These are phyloP conservation scores for Cudoniella acicularis DNA, from an alignment of 495 filamentous ascomycete species.

Conservation along the genomic window DNA sequence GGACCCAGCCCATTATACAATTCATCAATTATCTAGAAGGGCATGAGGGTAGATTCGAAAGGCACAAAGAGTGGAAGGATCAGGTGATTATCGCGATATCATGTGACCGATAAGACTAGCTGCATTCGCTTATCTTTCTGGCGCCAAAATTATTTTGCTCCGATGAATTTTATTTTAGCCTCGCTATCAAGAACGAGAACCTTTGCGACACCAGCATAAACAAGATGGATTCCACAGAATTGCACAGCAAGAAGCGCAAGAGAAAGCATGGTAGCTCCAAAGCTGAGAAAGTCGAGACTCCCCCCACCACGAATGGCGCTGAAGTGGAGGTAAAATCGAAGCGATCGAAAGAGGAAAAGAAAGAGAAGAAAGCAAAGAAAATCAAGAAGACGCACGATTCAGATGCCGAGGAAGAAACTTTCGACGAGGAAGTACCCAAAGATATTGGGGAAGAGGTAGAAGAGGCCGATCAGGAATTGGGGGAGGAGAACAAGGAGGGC, in stretches of 20 bases:
- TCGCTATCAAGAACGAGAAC: not conserved
- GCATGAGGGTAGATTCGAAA: too few species aligned
- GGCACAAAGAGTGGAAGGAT: too few species aligned
- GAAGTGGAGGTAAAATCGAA: slow-evolving; percentile 9
- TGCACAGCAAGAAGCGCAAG: slow-evolving; percentile 29
- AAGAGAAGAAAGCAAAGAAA: slow-evolving; percentile 13
- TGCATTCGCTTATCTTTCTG: slow-evolving; percentile 13
- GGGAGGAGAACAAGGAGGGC: slow-evolving; percentile 4
- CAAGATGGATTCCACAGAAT: slow-evolving; percentile 25
- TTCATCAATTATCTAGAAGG: too few species aligned
- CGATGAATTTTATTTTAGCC: slow-evolving; percentile 1
- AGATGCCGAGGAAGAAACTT: slow-evolving; percentile 14
- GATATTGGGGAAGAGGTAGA: not conserved
- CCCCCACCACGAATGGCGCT: not conserved
- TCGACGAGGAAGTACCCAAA: slow-evolving; percentile 8
- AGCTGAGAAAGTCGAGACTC: slow-evolving; percentile 5
- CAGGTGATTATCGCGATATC: not conserved
- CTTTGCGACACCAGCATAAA: not conserved
- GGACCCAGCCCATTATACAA: too few species aligned
- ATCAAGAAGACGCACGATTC: slow-evolving; percentile 18
- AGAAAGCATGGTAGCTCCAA: slow-evolving; percentile 25
- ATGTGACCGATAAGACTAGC: slow-evolving; percentile 16
- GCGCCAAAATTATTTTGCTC: slow-evolving; percentile 7
- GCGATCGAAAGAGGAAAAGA: slow-evolving; percentile 19
- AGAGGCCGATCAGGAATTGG: slow-evolving; percentile 1